phyloP scores from a whole-genome alignment of 176 grass and related monocot species.

The Ensete ventricosum region DNA sequence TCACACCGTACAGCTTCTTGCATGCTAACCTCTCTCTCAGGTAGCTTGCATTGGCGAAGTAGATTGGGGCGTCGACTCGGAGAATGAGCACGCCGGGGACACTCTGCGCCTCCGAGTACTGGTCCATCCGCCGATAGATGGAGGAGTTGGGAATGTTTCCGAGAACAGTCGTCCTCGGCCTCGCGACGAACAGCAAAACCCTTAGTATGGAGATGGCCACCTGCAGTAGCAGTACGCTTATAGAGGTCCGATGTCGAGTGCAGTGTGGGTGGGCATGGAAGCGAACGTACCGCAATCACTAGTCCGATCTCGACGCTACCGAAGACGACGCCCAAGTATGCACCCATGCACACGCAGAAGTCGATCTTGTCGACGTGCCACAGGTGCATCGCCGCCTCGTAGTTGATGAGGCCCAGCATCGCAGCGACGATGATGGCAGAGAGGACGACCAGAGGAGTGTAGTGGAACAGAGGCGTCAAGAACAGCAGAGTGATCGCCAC shows the following conservation, averaged over 20 bases:
- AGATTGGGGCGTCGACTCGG: conserved; percentile 68
- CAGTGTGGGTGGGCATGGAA: too few species aligned
- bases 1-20: background rate
- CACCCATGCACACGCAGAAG: conserved; percentile 4
- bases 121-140: conserved; percentile 67
- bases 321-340: conserved; percentile 14
- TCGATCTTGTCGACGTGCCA: conserved; percentile 10
- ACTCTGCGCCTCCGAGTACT: conserved; percentile 42
- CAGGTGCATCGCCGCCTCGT: background rate
- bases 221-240: background rate
- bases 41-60: conserved; percentile 84
- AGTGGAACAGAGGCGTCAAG: conserved; percentile 13
- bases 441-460: conserved; percentile 9
- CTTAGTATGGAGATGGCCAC: conserved; percentile 55
- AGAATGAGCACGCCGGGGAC: conserved; percentile 76
- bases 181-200: conserved; percentile 55
- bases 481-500: conserved; percentile 11
- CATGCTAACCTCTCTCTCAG: conserved; percentile 55
- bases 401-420: conserved; percentile 13
- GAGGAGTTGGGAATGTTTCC: conserved; percentile 70
- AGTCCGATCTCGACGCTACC: conserved; percentile 9
- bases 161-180: conserved; percentile 61
- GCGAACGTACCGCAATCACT: background rate
- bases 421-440: conserved; percentile 12
- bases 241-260: background rate